Evolutionary conservation across 176 grass and related monocot genomes (phyloP).

Genomic region (Raddia distichophylla): DNA sequence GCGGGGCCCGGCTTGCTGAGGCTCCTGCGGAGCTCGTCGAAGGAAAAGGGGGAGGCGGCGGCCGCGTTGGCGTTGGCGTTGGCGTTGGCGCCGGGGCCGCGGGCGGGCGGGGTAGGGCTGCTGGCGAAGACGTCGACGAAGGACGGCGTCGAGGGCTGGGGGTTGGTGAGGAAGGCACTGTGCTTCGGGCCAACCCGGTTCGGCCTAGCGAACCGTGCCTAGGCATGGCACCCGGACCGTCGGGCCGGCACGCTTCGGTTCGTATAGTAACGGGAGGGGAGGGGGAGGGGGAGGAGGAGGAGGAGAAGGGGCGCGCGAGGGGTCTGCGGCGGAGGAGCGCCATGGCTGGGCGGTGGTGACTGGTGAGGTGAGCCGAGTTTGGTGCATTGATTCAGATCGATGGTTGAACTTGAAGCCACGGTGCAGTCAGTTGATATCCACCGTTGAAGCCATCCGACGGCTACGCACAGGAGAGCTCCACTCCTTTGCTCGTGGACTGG

Average conservation of each 20-base stretch:
- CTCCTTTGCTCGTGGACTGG: too few species aligned
- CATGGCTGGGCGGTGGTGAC: constrained; percentile 43
- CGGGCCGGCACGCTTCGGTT: too few species aligned
- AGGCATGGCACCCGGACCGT: too few species aligned
- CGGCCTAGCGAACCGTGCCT: too few species aligned
- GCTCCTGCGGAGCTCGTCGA: constrained; percentile 24
- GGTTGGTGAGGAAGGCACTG: background rate
- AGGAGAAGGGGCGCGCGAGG: constrained; percentile 36
- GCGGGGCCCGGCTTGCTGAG: background rate
- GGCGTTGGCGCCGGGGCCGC: background rate
- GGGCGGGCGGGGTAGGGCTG: background rate
- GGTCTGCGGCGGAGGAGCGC: constrained; percentile 40
- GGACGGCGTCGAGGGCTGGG: background rate
- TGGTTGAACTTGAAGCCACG: too few species aligned
- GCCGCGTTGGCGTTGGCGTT: background rate
- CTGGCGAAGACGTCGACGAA: background rate
- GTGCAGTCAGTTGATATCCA: too few species aligned
- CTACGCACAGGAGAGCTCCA: too few species aligned
- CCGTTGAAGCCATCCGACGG: too few species aligned
- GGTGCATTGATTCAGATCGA: too few species aligned
- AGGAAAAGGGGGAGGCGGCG: background rate
- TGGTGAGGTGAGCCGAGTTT: background rate
- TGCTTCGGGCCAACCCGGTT: too few species aligned
- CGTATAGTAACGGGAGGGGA: too few species aligned
- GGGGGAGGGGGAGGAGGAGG: constrained; percentile 35